Conservation (phyloP, 345 rosid genomes). For the Kandelia obovata region DNA sequence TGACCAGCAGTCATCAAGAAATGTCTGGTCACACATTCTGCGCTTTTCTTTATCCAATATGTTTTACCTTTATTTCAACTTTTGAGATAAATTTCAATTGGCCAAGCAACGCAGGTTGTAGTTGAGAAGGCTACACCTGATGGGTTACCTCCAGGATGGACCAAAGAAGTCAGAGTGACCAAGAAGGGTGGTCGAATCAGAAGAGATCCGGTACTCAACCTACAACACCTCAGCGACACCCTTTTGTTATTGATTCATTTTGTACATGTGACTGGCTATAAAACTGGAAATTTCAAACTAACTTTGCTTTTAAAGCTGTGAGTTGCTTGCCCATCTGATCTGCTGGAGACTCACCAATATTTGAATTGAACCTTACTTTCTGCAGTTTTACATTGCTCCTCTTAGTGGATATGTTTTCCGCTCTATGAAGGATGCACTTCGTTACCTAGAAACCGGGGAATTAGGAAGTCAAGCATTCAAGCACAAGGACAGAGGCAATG, state of each 20-base stretch:
- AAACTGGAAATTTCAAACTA: not conserved
- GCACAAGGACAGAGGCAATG: conserved; percentile 36
- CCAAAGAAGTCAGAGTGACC: conserved; percentile 59
- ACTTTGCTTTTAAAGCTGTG: conserved; percentile 4
- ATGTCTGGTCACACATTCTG: conserved; percentile 27
- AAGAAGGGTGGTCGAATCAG: conserved; percentile 50
- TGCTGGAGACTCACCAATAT: not conserved
- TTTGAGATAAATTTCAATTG: conserved; percentile 19
- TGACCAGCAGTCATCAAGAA: conserved; percentile 12
- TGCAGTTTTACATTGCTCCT: conserved; percentile 83
- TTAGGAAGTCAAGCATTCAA: conserved; percentile 58
- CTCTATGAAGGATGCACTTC: conserved; percentile 73
- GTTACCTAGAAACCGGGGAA: conserved; percentile 67
- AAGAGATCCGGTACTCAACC: conserved; percentile 63
- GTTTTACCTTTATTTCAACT: conserved; percentile 5
- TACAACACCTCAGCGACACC: conserved; percentile 4
- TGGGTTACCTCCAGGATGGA: conserved; percentile 89
- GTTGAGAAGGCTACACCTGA: conserved; percentile 57
- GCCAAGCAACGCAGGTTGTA: conserved; percentile 49
- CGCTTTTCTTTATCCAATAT: not conserved
- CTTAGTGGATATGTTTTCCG: conserved; percentile 69
- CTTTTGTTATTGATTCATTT: not conserved
- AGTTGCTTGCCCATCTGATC: not conserved
- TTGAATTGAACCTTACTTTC: conserved; percentile 13
- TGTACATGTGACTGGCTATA: not conserved